Evolutionary conservation across 176 grass and related monocot genomes (phyloP).

Genomic region (Urochloa ruziziensis): DNA sequence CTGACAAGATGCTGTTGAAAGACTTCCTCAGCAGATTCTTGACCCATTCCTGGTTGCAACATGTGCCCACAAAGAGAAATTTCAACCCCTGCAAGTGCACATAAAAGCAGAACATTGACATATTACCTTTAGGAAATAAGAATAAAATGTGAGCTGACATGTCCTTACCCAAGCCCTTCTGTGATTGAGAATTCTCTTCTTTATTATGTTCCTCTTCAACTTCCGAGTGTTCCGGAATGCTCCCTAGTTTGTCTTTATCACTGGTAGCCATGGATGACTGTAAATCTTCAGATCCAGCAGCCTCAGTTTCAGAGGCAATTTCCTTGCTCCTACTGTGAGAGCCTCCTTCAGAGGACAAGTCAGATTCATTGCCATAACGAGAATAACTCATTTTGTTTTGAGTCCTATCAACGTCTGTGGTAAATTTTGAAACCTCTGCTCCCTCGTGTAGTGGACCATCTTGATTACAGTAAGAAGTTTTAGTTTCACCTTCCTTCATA

Average conservation of each 20-base stretch:
- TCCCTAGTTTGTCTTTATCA: conserved; percentile 56
- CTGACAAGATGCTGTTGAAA: conserved; percentile 75
- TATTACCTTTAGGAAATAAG: conserved; percentile 12
- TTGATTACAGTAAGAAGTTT: conserved; percentile 21
- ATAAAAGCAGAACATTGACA: conserved; percentile 43
- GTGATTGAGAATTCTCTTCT: conserved; percentile 45
- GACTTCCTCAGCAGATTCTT: conserved; percentile 66
- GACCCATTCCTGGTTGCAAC: conserved; percentile 71
- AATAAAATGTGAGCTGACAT: conserved; percentile 21
- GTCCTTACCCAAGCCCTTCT: conserved; percentile 61
- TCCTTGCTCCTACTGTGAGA: conserved; percentile 26
- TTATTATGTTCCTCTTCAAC: conserved; percentile 57
- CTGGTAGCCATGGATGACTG: conserved; percentile 36
- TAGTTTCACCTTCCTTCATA: conserved; percentile 34
- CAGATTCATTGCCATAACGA: conserved; percentile 8
- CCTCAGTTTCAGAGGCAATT: conserved; percentile 19
- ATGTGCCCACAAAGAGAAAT: conserved; percentile 93
- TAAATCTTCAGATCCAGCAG: conserved; percentile 22
- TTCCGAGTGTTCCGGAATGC: conserved; percentile 46
- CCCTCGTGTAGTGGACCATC: conserved; percentile 38
- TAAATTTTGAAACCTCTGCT: conserved; percentile 25
- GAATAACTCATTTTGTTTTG: conserved; percentile 2
- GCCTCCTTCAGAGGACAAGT: conserved; percentile 30
- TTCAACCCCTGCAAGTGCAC: conserved; percentile 61
- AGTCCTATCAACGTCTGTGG: conserved; percentile 17